Base-by-base conservation (phyloP, 768 basidiomycete genomes). In the Kwoniella mangroviensis region DNA sequence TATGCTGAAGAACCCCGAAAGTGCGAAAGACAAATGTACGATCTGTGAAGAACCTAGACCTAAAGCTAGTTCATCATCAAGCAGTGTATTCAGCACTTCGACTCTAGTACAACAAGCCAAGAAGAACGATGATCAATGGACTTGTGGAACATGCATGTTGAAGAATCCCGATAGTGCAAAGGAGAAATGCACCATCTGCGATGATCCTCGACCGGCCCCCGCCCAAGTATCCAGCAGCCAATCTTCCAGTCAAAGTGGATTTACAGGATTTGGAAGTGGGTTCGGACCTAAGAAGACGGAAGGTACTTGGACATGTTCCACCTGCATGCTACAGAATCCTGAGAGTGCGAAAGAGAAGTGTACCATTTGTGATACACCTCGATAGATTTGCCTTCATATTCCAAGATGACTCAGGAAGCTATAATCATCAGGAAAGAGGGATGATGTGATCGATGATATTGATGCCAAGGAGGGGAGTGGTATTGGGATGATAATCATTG, bases 271-370 rank as follows among this genome's bases (percentile, higher is more conserved):
- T 22, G 63, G 52, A 17, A 28, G 21, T 34, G 63, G 63, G 0
- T 53, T 64, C 28, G 51, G 52, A 40, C 26, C 34, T 19, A 52
- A 64, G 52, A 58, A 55, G 15, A 13, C 24, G 12, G 66, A 22
- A 17, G 65, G 60, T 13, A 62, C 63, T n/a, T 92, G 91, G 91
- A 87, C 73, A 12, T 92, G 91, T 76, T 80, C 81, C 1, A 73
- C 79, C 2, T 92, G 91, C 70, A 84, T 83, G 78, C 73, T 86
- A 49, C 75, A 80, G 59, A 87, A 86, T 68, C 78, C 85, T 3
- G 83, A 72, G 10, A 78, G 70, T 49, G 85, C 82, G 15, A 83
- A 74, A 69, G 85, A 85, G 26, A 87, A 87, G 72, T 88, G 87
- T 72, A 82, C 81, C 7, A 69, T 86, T 19, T 88, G 87, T 60